Base-by-base conservation (phyloP, 2,329 filamentous ascomycete species). In the Pseudogymnoascus pannorum region DNA sequence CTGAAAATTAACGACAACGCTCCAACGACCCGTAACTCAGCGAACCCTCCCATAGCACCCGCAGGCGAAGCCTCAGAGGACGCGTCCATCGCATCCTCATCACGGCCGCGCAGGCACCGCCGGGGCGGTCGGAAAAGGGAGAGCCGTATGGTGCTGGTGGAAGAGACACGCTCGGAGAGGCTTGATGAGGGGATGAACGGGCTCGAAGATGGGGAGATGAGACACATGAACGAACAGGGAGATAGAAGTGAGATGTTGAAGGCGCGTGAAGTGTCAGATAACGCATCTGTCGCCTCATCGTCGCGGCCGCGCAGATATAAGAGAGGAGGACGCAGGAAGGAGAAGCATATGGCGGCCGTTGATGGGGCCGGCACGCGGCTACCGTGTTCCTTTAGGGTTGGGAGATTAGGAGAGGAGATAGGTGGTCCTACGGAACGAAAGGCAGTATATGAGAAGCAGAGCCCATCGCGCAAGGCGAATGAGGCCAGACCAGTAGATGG, bases 161-260 rank as follows among this genome's bases (percentile, higher is more conserved):
- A 51, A 4, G 44, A 51, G 44, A 24, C 44, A 24, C 44, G 44
- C 12, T 51, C 44, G 4, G 44, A 51, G n/a, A 51, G 44, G 22
- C 44, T 51, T 11, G 44, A 51, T 51, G 44, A 51, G n/a, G 44
- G 44, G 44, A 51, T 51, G 44, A 51, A 24, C 24, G 44, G 44
- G 14, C 26, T 60, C 58, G 31, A 26, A 20, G 26, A 60, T 38
- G 33, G 48, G 11, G 29, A 42, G 18, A 12, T 44, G 62, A 36
- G 62, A 58, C 36, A 54, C 60, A 36, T 62, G 63, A 54, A 57
- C 60, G 11, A 64, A 63, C 26, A 65, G 64, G 26, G 61, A 61
- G 58, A 66, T 61, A 54, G 65, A 16, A 29, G 24, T 24, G 58
- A 61, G 31, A 20, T 35, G 22, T 35, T 59, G 5, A 58, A 66